These are phyloP conservation scores for Candida sp. DNA, from an alignment of 1,139 yeast genomes.

Conservation along the genomic window DNA sequence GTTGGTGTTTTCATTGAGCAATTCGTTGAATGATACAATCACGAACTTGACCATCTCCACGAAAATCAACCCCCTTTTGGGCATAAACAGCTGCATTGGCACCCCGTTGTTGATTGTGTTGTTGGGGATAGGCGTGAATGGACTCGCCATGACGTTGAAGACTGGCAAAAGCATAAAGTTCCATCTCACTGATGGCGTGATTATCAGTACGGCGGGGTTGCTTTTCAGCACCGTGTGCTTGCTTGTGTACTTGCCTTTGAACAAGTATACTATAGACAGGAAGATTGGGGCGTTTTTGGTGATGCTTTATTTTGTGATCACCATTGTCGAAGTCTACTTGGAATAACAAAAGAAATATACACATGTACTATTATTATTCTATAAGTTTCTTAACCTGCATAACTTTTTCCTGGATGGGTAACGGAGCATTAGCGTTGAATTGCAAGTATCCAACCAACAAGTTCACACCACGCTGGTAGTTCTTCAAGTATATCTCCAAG, in stretches of 20 bases:
- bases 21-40: slow-evolving; percentile 45
- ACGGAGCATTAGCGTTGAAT: slow-evolving; percentile 31
- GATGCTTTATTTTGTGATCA: slow-evolving; percentile 25
- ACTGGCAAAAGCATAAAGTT: slow-evolving; percentile 23
- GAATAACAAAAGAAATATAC: slow-evolving; percentile 7
- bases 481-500: slow-evolving; percentile 34
- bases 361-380: neutral
- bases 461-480: slow-evolving; percentile 40
- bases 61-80: slow-evolving; percentile 37
- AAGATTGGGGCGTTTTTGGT: slow-evolving; percentile 28
- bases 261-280: slow-evolving; percentile 39
- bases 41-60: slow-evolving; percentile 43
- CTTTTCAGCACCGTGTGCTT: slow-evolving; percentile 26
- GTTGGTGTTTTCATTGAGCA: slow-evolving; percentile 42
- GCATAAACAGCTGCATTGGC: slow-evolving; percentile 46
- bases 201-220: slow-evolving; percentile 30
- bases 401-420: slow-evolving; percentile 38
- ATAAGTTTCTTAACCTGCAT: slow-evolving; percentile 2
- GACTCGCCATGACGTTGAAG: slow-evolving; percentile 20
- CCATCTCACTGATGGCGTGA: slow-evolving; percentile 26
- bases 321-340: slow-evolving; percentile 20
- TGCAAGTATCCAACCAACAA: slow-evolving; percentile 30
- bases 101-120: slow-evolving; percentile 43
- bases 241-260: slow-evolving; percentile 33
- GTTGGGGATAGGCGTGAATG: slow-evolving; percentile 46